A percentile compares a stretch with the other conserved stretches of the same genome.
Evolutionary conservation across 2,329 filamentous ascomycete species (phyloP).

Genomic region (Phialocephala sp.): DNA sequence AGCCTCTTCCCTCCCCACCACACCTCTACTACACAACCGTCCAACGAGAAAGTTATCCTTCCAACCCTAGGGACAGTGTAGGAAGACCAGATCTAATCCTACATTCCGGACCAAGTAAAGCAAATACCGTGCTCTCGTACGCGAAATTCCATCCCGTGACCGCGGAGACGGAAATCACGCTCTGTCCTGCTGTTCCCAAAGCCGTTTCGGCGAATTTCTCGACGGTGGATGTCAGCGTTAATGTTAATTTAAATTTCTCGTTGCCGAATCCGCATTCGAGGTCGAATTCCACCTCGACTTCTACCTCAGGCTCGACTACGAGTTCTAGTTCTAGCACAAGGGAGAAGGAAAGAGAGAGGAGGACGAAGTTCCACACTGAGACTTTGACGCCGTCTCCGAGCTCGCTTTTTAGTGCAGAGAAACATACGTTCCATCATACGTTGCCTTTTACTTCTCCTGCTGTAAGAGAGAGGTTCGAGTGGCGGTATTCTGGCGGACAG

Average conservation of each 20-base stretch:
- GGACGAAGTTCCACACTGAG: constrained; percentile 17
- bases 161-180: constrained; percentile 36
- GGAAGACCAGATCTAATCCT: constrained; percentile 36
- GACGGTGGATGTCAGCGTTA: constrained; percentile 3
- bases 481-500: constrained; percentile 30
- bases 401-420: constrained; percentile 34
- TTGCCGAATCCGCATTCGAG: constrained; percentile 12
- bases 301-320: constrained; percentile 11
- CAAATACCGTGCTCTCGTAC: constrained; percentile 33
- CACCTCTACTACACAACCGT: constrained; percentile 38
- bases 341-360: background rate
- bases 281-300: constrained; percentile 5
- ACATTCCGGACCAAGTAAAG: constrained; percentile 34
- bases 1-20: constrained; percentile 34
- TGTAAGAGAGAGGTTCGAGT: constrained; percentile 37
- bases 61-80: background rate
- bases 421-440: constrained; percentile 36
- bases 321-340: constrained; percentile 6
- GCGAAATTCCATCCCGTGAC: constrained; percentile 36
- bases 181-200: constrained; percentile 32
- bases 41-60: constrained; percentile 24
- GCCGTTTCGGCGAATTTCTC: constrained; percentile 18
- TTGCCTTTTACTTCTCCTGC: constrained; percentile 21
- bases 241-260: constrained; percentile 13
- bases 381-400: constrained; percentile 30